Evolutionary conservation across 2,329 filamentous ascomycete species (phyloP), one percentile per base, ranked within the genome.

Genomic region (Beauveria brongniartii): DNA sequence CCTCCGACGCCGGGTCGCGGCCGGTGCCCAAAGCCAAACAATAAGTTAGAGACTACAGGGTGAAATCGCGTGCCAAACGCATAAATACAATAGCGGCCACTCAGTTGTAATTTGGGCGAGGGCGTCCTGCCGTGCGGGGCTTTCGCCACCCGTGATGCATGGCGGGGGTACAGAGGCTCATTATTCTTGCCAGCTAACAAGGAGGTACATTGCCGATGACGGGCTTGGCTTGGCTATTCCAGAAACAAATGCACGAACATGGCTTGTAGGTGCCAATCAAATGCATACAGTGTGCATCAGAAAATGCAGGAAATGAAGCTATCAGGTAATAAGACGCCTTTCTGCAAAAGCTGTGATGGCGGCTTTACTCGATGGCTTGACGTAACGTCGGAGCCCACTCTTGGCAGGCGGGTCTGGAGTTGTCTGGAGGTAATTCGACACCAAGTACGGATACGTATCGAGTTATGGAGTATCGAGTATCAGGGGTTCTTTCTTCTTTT

Each of bases 1-100:
- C 47, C 67, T 72, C 72, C 71, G 72, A 67, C 65, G 66, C 67
- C 66, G 67, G 65, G 62, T 51, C 61, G 53, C 46, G 55, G 48
- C 59, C 59, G 61, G 47, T 43, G 55, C 34, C 44, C 37, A 48
- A 48, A 30, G 47, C n/a, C 41, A 20, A 55, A 22, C 24, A 26
- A 24, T 24, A 5, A 44, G n/a, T 30, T 30, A 26, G 20, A 26
- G 44, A 9, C 51, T 14, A 14, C 52, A 20, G 22, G 22, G 12
- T n/a, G 16, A 24, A 43, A 43, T 28, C 16, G 52, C 52, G 30
- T 54, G 20, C 22, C 10, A 43, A 43, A n/a, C 8, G n/a, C 22
- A 16, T 20, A n/a, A n/a, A n/a, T n/a, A 16, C 16, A 41, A 53
- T 40, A 12, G 20, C 51, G 51, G 51, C 14, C n/a, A 12, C 34